phyloP scores from a whole-genome alignment of 73 alveolate species.

The Paramecium bursaria region DNA sequence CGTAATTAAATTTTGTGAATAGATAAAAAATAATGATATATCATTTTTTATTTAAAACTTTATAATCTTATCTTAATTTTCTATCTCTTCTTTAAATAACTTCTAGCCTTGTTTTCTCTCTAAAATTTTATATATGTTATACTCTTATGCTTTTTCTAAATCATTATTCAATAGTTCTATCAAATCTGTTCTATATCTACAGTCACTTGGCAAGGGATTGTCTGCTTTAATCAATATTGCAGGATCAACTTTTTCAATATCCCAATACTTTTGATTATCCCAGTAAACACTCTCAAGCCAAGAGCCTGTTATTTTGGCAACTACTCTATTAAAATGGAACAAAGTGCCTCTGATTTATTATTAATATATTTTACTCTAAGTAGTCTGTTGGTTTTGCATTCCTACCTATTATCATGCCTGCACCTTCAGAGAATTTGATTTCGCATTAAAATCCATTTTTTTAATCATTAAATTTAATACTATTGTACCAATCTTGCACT shows the following conservation, averaged over 20 bases:
- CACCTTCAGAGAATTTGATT: constrained; percentile 60
- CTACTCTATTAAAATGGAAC: constrained; percentile 4
- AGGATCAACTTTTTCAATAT: constrained; percentile 68
- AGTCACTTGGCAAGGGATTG: constrained; percentile 92
- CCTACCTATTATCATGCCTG: constrained; percentile 69
- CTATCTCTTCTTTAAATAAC: constrained; percentile 34
- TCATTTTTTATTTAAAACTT: neutral
- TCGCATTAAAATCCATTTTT: constrained; percentile 60
- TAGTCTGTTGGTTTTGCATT: constrained; percentile 64
- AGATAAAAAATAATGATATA: no score
- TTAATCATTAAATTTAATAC: constrained; percentile 63
- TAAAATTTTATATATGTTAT: neutral
- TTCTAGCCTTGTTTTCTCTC: constrained; percentile 35
- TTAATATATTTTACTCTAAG: constrained; percentile 35
- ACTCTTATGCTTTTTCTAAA: constrained; percentile 67
- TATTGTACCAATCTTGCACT: constrained; percentile 61
- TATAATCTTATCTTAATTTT: constrained; percentile 16
- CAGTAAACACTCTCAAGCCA: constrained; percentile 70
- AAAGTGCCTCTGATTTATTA: constrained; percentile 51
- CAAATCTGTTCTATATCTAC: constrained; percentile 96
- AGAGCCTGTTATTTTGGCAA: constrained; percentile 67
- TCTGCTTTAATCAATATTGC: constrained; percentile 67
- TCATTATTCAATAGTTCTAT: constrained; percentile 51
- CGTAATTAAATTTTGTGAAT: no score
- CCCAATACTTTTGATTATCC: constrained; percentile 74